These are phyloP conservation scores for Amphirosellinia nigrospora DNA, from an alignment of 495 filamentous ascomycete species.

Conservation along the genomic window DNA sequence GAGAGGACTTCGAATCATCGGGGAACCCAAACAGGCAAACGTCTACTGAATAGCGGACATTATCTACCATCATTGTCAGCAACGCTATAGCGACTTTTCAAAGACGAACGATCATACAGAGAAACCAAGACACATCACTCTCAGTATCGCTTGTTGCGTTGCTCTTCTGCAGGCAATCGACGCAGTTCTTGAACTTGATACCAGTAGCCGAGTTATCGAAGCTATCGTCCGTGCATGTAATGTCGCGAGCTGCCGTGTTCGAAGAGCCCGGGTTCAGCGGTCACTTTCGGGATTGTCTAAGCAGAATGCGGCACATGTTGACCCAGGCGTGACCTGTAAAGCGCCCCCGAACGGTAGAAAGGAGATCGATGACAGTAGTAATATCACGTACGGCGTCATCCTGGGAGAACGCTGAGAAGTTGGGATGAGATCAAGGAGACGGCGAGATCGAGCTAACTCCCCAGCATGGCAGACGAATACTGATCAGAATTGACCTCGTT, in stretches of 20 bases:
- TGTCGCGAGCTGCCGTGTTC: constrained; percentile 57
- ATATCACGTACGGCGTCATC: constrained; percentile 28
- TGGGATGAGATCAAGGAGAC: constrained; percentile 13
- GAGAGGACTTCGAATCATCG: constrained; percentile 32
- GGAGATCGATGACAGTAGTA: constrained; percentile 27
- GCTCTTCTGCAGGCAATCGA: constrained; percentile 66
- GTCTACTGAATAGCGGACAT: constrained; percentile 49
- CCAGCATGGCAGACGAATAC: constrained; percentile 20
- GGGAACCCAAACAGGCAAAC: constrained; percentile 48
- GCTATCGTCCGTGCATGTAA: constrained; percentile 59
- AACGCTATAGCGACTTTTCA: background rate
- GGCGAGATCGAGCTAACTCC: constrained; percentile 13
- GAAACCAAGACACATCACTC: constrained; percentile 64
- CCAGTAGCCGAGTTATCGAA: constrained; percentile 54
- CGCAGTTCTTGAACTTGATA: constrained; percentile 60
- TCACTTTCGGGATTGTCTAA: constrained; percentile 39
- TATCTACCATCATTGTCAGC: constrained; percentile 35
- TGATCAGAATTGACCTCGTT: constrained; percentile 11
- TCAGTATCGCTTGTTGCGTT: constrained; percentile 53
- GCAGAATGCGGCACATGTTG: constrained; percentile 59
- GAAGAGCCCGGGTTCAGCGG: constrained; percentile 38
- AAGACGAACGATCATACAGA: constrained; percentile 45
- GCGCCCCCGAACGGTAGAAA: constrained; percentile 28
- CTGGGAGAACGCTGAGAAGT: constrained; percentile 12
- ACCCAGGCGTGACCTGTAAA: constrained; percentile 54